These are phyloP conservation scores for Hemileia vastatrix DNA, from an alignment of 1,284 basidiomycete genomes.

Conservation along the genomic window DNA sequence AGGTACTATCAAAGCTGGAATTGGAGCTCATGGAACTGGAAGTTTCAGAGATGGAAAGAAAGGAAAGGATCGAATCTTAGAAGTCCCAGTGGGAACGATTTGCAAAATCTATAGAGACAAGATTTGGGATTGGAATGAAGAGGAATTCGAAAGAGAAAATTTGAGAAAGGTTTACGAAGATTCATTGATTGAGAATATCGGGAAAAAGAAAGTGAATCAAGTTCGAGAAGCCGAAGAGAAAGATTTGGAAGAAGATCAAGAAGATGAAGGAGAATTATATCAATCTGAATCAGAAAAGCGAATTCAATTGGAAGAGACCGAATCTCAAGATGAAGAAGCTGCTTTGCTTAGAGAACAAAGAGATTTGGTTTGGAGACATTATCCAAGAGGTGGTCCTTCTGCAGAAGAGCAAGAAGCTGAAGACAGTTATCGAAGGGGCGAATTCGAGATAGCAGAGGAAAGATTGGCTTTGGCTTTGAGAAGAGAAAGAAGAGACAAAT, in stretches of 20 bases:
- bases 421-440: conserved; percentile 34
- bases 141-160: conserved; percentile 24
- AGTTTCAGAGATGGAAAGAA: conserved; percentile 35
- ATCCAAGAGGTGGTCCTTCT: conserved; percentile 30
- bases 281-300: conserved; percentile 26
- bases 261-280: conserved; percentile 25
- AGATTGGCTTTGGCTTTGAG: conserved; percentile 32
- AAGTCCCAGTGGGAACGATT: conserved; percentile 42
- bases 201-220: neutral
- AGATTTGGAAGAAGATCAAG: conserved; percentile 6
- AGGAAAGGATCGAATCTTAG: conserved; percentile 32
- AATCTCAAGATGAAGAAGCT: neutral
- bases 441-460: conserved; percentile 35
- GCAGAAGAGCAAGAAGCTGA: conserved; percentile 26
- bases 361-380: conserved; percentile 40
- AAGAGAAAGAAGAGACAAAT: conserved; percentile 12
- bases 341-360: conserved; percentile 16
- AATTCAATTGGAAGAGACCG: neutral
- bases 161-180: conserved; percentile 27
- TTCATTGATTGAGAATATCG: conserved; percentile 27
- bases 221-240: neutral
- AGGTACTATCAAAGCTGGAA: conserved; percentile 26
- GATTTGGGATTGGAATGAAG: conserved; percentile 25
- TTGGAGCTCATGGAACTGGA: conserved; percentile 38
- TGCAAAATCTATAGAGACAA: conserved; percentile 28